A percentile compares a stretch with the other conserved stretches of the same genome.
Conservation (phyloP, 2,329 filamentous ascomycete species). For the Monilinia fructigena region DNA sequence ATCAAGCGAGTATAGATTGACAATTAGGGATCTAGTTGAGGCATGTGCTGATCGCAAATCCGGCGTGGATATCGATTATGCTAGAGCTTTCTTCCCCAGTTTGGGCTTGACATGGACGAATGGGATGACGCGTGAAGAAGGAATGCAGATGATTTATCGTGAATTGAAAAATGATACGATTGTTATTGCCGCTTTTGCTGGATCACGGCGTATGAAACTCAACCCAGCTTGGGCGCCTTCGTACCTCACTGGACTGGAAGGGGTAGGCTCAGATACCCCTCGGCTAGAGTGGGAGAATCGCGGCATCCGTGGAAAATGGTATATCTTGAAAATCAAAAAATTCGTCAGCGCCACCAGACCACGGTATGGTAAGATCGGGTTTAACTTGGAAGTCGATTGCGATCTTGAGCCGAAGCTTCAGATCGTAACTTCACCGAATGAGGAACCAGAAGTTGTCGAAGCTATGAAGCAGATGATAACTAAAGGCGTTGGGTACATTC, state of each 20-base stretch:
- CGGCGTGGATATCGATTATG: conserved; percentile 28
- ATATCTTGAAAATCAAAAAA: conserved; percentile 1
- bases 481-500: neutral
- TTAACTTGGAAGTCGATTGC: conserved; percentile 9
- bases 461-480: neutral
- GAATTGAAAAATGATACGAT: conserved; percentile 1
- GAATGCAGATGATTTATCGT: conserved; percentile 20
- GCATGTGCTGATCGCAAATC: conserved; percentile 23
- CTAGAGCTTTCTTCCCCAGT: conserved; percentile 28
- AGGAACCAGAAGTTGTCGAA: neutral
- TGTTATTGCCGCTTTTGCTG: neutral
- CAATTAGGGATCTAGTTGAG: conserved; percentile 22
- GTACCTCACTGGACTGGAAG: conserved; percentile 2
- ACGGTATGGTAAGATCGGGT: neutral
- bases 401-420: neutral
- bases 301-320: conserved; percentile 11
- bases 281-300: conserved; percentile 4
- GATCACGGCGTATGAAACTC: conserved; percentile 3
- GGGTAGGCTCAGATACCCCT: neutral
- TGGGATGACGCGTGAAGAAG: conserved; percentile 27
- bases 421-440: neutral
- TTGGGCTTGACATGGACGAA: conserved; percentile 26
- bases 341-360: neutral
- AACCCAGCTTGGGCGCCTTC: conserved; percentile 15
- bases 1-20: conserved; percentile 14